Base-by-base conservation (phyloP, 1,284 basidiomycete species). In the Rugosomyces carneus region DNA sequence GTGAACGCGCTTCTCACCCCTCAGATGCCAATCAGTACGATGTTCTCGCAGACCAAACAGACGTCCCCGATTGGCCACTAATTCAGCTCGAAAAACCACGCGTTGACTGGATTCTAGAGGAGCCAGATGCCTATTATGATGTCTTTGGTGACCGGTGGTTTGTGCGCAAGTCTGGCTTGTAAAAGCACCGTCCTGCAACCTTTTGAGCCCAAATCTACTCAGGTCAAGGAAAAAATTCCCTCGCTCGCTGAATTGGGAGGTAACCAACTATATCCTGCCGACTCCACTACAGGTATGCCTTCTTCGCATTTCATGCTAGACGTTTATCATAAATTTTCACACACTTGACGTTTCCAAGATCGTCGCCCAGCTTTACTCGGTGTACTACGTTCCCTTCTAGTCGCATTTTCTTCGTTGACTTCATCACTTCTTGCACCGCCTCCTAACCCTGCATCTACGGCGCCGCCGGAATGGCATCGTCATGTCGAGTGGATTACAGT, bases 61-160 rank as follows among this genome's bases (percentile, higher is more conserved):
- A 88, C 49, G 66, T 89, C 8, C 85, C 86, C 3, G 75, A 84
- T 19, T 89, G 83, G 82, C 71, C 81, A 11, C 67, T 89, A 24
- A 63, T 62, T 4, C 78, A 81, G 49, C 71, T 89, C n/a, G 84
- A 88, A 60, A 87, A 83, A 62, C 86, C 86, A 44, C 74, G 84
- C 39, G 80, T 84, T 13, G 86, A 89, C 59, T 89, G 86, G 86
- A 86, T 89, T 45, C 66, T 84, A 1, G 85, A 89, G 42, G 80
- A 81, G 52, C 78, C 76, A 40, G 76, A 80, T 36, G 79, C 82
- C 0, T 69, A 78, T 52, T 89, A 87, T 55, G 75, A 75, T 46
- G 83, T 83, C 15, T 89, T 83, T 60, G 86, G 84, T n/a, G 85
- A 89, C 60, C 73, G 73, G 55, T 89, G 86, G 86, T 80, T 80